Base-by-base conservation (phyloP, 73 alveolate genomes). In the Blepharisma stoltei region DNA sequence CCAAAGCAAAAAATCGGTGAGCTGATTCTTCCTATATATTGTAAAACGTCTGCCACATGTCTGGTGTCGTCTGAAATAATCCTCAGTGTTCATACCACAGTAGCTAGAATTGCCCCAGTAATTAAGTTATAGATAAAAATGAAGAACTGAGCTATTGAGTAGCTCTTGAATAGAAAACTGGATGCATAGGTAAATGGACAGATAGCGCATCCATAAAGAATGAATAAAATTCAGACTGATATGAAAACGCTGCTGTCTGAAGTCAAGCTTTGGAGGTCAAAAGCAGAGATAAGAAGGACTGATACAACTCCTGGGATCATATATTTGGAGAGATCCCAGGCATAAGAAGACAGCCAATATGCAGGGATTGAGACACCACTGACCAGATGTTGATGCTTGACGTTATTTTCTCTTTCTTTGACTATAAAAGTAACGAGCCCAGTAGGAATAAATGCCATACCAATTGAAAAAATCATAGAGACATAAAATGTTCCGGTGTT, bases 401-500 rank as follows among this genome's bases (percentile, higher is more conserved):
- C 85, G 78, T 91, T 95, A 66, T 81, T 85, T 81, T 97, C 99
- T 87, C 97, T 90, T 81, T 97, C 99, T 80, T 86, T 85, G 27
- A 97, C 93, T n/a, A 97, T 93, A 60, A 86, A 86, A 54, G 93
- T 83, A 5, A 94, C 86, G 23, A 96, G 86, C 70, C 90, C 81
- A 18, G 99, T 92, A 6, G 98, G 98, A 37, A 96, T 93, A 78
- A 96, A 81, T 7, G 99, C 86, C 78, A 94, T 88, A 27, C 98
- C 99, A 23, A 96, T 91, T 7, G 98, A 85, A 54, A 94, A 83
- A 68, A 89, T 87, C 81, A 95, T 50, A 6, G 88, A 83, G 81
- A 45, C 82, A 86, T 50, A 9, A 18, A 78, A 80, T 52, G 89
- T 84, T 66, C 78, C 83, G 0, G 55, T 85, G 37, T 54, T 8